A percentile compares a stretch with the other conserved stretches of the same genome.
phyloP scores from a whole-genome alignment of 352 stramenopile genomes.

The Phytopythium montanum region DNA sequence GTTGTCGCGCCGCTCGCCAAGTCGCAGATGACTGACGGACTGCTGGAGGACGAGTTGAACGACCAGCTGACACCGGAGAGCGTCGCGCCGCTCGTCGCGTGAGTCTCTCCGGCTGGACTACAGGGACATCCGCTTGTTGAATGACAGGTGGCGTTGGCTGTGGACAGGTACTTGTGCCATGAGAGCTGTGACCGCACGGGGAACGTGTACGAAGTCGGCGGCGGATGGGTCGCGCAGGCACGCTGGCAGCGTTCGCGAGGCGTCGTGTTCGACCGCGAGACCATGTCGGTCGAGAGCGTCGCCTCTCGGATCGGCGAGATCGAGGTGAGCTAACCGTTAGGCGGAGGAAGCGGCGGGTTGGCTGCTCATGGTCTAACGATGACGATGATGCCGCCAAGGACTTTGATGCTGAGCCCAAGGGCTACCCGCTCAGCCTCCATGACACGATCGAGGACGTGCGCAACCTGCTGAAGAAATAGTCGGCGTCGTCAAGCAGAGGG shows the following conservation, averaged over 20 bases:
- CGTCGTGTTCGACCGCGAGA: slow-evolving; percentile 42
- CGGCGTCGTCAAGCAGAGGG: background rate
- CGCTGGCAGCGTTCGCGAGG: slow-evolving; percentile 75
- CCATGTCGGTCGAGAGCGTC: slow-evolving; percentile 49
- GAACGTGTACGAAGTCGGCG: slow-evolving; percentile 81
- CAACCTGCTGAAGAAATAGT: slow-evolving; percentile 23
- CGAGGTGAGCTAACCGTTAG: slow-evolving; percentile 34
- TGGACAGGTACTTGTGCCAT: slow-evolving; percentile 67
- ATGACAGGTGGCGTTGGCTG: background rate
- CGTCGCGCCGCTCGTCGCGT: slow-evolving; percentile 79
- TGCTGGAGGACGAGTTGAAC: slow-evolving; percentile 66
- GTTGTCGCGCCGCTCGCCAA: slow-evolving; percentile 79
- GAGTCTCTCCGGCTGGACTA: slow-evolving; percentile 23
- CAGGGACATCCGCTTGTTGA: slow-evolving; percentile 2
- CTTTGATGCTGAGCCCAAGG: slow-evolving; percentile 49
- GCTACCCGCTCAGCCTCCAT: slow-evolving; percentile 60
- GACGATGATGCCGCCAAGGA: slow-evolving; percentile 22
- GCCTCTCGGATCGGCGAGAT: slow-evolving; percentile 48
- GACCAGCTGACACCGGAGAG: slow-evolving; percentile 67
- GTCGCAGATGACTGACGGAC: slow-evolving; percentile 81
- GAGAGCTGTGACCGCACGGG: slow-evolving; percentile 69
- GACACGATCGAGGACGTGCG: slow-evolving; percentile 52
- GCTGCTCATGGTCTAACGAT: background rate
- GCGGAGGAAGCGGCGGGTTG: background rate
- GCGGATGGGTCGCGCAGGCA: slow-evolving; percentile 71